A percentile compares a stretch with the other conserved stretches of the same genome.
phyloP scores from a whole-genome alignment of 257 asterid species.

The Verbascum thapsus region DNA sequence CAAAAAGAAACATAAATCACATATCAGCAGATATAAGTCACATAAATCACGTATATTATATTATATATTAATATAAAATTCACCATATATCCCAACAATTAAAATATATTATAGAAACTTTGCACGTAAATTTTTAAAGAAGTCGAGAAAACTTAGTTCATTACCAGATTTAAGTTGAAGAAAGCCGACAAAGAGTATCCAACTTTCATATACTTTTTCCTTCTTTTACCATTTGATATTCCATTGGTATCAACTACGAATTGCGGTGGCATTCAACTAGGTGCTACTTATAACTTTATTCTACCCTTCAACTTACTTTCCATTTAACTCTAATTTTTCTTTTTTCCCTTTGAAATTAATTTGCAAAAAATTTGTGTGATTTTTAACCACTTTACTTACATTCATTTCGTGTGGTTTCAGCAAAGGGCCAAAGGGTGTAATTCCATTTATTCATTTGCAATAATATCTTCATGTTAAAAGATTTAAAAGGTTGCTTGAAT shows the following conservation, averaged over 20 bases:
- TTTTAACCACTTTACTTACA: too few relatives aligned
- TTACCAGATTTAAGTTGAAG: too few relatives aligned
- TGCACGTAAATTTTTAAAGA: too few relatives aligned
- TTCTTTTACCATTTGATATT: conserved; percentile 45
- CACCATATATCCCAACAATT: too few relatives aligned
- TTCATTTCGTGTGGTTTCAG: conserved; percentile 26
- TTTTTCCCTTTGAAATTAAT: background rate
- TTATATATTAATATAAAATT: too few relatives aligned
- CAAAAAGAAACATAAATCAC: too few relatives aligned
- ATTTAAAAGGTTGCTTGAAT: too few relatives aligned
- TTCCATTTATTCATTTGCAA: background rate
- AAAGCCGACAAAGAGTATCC: conserved; percentile 58
- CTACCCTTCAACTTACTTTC: conserved; percentile 2
- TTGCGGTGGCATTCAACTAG: conserved; percentile 13
- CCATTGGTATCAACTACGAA: conserved; percentile 25
- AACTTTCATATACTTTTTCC: conserved; percentile 51
- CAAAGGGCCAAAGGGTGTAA: conserved; percentile 14
- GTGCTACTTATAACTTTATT: conserved; percentile 34
- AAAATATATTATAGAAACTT: too few relatives aligned
- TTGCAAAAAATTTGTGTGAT: background rate
- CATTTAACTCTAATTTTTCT: background rate
- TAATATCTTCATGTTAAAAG: too few relatives aligned
- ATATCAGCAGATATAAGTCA: too few relatives aligned
- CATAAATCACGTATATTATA: too few relatives aligned
- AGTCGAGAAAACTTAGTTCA: too few relatives aligned